These are phyloP conservation scores for Acanthamoeba lenticulata DNA, from an alignment of 208 protist species.

Conservation along the genomic window DNA sequence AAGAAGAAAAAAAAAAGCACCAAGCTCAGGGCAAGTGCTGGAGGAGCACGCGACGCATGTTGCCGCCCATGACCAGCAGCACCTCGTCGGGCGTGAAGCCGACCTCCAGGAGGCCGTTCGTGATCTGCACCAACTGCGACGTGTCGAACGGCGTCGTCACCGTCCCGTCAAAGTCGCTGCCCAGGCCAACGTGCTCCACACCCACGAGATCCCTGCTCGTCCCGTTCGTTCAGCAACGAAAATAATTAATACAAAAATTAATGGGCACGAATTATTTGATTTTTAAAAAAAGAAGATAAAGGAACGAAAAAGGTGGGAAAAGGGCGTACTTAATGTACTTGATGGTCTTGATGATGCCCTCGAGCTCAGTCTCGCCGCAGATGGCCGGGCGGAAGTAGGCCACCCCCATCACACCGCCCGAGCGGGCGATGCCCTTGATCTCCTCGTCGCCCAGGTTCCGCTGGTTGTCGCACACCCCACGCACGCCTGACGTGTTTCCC, in stretches of 20 bases:
- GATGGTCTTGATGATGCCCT: conserved; percentile 55
- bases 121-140: conserved; percentile 58
- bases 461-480: conserved; percentile 38
- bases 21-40: conserved; percentile 36
- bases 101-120: conserved; percentile 46
- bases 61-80: conserved; percentile 60
- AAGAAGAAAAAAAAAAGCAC: background rate
- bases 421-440: conserved; percentile 55
- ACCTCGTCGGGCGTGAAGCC: conserved; percentile 51
- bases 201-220: conserved; percentile 28
- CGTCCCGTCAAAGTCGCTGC: conserved; percentile 64
- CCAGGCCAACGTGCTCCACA: conserved; percentile 54
- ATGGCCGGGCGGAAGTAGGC: conserved; percentile 66
- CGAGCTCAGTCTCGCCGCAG: conserved; percentile 47
- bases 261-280: no score
- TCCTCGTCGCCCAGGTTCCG: conserved; percentile 59
- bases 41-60: conserved; percentile 28
- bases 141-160: conserved; percentile 61
- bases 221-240: no score
- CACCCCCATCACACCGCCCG: conserved; percentile 44
- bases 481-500: background rate
- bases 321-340: conserved; percentile 9
- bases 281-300: no score
- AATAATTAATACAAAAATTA: no score
- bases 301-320: background rate